Evolutionary conservation across 345 rosid species (phyloP), one percentile per base, ranked within the genome.

Genomic region (Melaleuca alternifolia): DNA sequence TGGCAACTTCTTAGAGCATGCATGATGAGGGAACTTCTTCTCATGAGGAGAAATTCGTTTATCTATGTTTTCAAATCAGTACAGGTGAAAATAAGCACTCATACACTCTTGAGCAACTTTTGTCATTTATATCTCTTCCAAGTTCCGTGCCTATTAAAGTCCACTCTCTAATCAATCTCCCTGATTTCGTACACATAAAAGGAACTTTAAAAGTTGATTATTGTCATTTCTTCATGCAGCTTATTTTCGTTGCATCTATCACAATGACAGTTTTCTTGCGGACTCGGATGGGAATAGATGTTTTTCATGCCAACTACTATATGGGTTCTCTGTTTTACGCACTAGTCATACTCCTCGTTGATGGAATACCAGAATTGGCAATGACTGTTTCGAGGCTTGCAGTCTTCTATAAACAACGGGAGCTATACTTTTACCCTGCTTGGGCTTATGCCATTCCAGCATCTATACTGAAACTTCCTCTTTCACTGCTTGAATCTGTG

Each of bases 391-490:
- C 85, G 1, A 91, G 96, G 87, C 94, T 95, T 44, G 85, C 93
- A 10, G 90, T 90, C 53, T 95, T 95, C 89, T 90, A 93, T 76
- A 95, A 95, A 59, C 97, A 95, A 86, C 92, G 89, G 59, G 94
- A 91, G 86, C 84, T 93, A 75, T 84, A 84, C 85, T 94, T 93
- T 88, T 94, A 92, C 88, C 97, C 95, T n/a, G 94, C 95, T 54
- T 94, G 97, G 96, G 97, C 94, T 53, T 95, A 92, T 86, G 94
- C 92, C 28, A 86, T 95, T 79, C 96, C 97, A 13, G 89, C 94
- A 56, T 79, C 92, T 33, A 50, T 94, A 23, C 85, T 94, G 44
- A 92, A 92, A 86, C 33, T 94, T 83, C 96, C 97, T 44, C 85
- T 94, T 54, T 94, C 95, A 5, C 81, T 95, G 24, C 12, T 94